A percentile compares a stretch with the other conserved stretches of the same genome.
Evolutionary conservation across 495 filamentous ascomycete genomes (phyloP).

Genomic region (Tetracladium marchalianum): DNA sequence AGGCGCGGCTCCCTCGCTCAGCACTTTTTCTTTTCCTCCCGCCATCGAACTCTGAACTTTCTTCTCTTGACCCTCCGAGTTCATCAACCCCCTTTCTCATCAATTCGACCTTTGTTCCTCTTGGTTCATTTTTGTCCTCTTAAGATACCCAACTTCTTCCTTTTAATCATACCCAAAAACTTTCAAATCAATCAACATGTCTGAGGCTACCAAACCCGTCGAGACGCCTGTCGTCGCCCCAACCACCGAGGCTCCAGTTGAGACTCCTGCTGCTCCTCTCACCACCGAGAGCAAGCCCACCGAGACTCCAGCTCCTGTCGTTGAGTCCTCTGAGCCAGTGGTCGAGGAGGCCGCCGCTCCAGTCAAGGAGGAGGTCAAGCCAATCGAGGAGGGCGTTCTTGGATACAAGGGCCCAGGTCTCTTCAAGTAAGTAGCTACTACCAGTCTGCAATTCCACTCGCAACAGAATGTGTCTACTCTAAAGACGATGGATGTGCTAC

Average conservation of each 20-base stretch:
- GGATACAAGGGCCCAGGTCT: constrained; percentile 85
- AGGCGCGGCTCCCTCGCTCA: neutral
- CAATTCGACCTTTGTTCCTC: neutral
- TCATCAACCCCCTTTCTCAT: neutral
- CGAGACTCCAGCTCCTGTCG: constrained; percentile 29
- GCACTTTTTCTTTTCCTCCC: neutral
- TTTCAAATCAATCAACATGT: constrained; percentile 14
- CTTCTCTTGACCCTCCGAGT: neutral
- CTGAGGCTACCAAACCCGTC: constrained; percentile 20
- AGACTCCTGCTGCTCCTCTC: constrained; percentile 34
- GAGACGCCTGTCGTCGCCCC: constrained; percentile 31
- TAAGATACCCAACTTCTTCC: constrained; percentile 1
- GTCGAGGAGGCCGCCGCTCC: constrained; percentile 25
- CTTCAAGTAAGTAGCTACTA: constrained; percentile 63
- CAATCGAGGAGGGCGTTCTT: constrained; percentile 51
- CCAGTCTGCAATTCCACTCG: neutral
- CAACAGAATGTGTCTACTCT: constrained; percentile 32
- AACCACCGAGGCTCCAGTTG: constrained; percentile 37
- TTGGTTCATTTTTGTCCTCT: neutral
- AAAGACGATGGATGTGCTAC: constrained; percentile 23
- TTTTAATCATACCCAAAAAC: neutral
- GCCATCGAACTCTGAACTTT: neutral
- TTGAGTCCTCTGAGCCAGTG: constrained; percentile 38
- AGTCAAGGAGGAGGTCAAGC: constrained; percentile 33
- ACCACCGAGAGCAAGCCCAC: constrained; percentile 36